phyloP scores from a whole-genome alignment of 1,284 basidiomycete species.

The Puccinia coronata region DNA sequence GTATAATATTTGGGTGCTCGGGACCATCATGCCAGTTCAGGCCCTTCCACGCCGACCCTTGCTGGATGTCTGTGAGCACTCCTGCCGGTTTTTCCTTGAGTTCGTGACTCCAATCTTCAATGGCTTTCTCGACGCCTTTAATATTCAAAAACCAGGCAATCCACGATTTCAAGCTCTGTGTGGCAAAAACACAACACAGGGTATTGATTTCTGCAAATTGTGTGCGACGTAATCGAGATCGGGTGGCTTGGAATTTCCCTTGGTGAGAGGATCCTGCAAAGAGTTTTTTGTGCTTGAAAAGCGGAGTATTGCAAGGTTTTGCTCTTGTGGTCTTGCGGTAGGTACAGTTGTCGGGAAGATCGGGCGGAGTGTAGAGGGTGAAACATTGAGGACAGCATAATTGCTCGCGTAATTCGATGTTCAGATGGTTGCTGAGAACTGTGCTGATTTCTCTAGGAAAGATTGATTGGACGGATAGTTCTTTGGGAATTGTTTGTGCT shows the following conservation, averaged over 20 bases:
- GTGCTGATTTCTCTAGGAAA: conserved; percentile 17
- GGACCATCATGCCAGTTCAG: neutral
- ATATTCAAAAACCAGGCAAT: neutral
- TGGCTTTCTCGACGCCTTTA: neutral
- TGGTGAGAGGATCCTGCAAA: neutral
- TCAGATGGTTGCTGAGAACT: neutral
- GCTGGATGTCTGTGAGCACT: conserved; percentile 8
- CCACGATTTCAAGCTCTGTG: conserved; percentile 6
- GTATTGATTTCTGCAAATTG: neutral
- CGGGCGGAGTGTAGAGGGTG: neutral
- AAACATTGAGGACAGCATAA: conserved; percentile 5
- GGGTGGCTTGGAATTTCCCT: neutral
- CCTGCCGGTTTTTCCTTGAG: neutral
- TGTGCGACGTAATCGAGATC: neutral
- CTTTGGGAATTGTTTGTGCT: neutral
- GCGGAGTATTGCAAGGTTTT: neutral
- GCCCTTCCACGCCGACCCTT: neutral
- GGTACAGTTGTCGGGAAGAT: neutral
- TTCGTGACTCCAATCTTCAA: neutral
- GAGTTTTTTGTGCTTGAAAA: neutral
- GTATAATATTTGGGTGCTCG: neutral
- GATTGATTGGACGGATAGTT: neutral
- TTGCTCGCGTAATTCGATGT: neutral
- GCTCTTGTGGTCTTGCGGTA: conserved; percentile 8
- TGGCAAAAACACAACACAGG: neutral